These are phyloP conservation scores for Funneliformis caledonium DNA, from an alignment of 371 early-diverging fungal genomes.

Conservation along the genomic window DNA sequence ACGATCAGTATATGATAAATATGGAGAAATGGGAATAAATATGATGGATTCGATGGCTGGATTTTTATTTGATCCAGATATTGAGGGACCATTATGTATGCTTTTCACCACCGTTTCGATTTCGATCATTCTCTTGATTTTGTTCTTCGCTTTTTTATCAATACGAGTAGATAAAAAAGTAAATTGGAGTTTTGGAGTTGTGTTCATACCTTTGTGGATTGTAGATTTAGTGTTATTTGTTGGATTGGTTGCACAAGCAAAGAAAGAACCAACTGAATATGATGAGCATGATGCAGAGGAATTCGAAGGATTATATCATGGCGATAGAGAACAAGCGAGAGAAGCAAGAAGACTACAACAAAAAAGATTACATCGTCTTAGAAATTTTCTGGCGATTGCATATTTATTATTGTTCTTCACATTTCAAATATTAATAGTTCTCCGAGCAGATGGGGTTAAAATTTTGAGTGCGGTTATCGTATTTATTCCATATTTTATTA, in stretches of 20 bases:
- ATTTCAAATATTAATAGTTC: conserved; percentile 62
- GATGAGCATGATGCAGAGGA: conserved; percentile 43
- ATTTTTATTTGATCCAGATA: conserved; percentile 77
- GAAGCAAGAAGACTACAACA: conserved; percentile 41
- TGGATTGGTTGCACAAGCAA: conserved; percentile 39
- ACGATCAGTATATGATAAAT: conserved; percentile 80
- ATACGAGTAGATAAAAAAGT: conserved; percentile 73
- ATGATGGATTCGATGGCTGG: conserved; percentile 79
- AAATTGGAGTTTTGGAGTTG: conserved; percentile 71
- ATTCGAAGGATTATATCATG: conserved; percentile 43
- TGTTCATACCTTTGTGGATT: conserved; percentile 85
- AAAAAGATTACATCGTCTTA: conserved; percentile 30
- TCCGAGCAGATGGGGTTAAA: conserved; percentile 53
- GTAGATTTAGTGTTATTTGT: conserved; percentile 55
- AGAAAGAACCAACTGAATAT: conserved; percentile 41
- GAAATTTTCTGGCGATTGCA: conserved; percentile 43
- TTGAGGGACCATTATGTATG: conserved; percentile 73
- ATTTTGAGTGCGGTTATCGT: conserved; percentile 62
- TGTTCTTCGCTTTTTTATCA: conserved; percentile 79
- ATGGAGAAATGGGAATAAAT: conserved; percentile 85
- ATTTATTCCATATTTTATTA: conserved; percentile 75
- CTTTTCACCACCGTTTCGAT: conserved; percentile 62
- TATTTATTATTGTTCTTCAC: conserved; percentile 50
- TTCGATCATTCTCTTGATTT: conserved; percentile 65
- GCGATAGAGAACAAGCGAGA: conserved; percentile 43